Evolutionary conservation across 2,329 filamentous ascomycete species (phyloP).

Genomic region (Keithomyces neogunnii): DNA sequence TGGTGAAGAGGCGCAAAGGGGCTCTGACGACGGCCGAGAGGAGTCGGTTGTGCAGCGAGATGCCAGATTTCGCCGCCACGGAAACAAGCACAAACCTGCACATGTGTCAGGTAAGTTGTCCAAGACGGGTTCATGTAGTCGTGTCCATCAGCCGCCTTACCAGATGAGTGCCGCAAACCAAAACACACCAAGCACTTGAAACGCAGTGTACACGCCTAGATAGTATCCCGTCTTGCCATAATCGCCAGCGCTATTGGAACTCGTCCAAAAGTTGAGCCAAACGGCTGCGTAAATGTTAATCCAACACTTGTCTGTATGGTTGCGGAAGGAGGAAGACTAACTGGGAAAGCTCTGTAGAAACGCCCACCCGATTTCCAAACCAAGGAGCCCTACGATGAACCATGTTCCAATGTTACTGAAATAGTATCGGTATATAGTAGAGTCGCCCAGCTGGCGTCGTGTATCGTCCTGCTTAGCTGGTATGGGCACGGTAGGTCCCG

Average conservation of each 20-base stretch:
- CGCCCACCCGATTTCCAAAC: conserved; percentile 10
- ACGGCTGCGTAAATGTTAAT: conserved; percentile 12
- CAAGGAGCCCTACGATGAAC: conserved; percentile 11
- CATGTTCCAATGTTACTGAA: conserved; percentile 19
- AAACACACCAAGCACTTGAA: conserved; percentile 13
- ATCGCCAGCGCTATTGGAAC: conserved; percentile 10
- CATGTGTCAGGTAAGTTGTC: too few relatives aligned
- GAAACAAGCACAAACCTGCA: conserved; percentile 18
- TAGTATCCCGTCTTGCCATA: conserved; percentile 11
- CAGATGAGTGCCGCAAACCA: conserved; percentile 15
- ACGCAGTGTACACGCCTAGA: conserved; percentile 16
- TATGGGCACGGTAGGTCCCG: background rate
- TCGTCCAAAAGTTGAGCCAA: conserved; percentile 23
- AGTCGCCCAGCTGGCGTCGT: conserved; percentile 20
- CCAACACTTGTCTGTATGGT: background rate
- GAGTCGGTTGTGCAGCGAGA: conserved; percentile 15
- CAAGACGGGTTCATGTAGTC: too few relatives aligned
- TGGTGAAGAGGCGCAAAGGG: conserved; percentile 30
- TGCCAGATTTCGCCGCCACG: conserved; percentile 18
- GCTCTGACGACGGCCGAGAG: conserved; percentile 21
- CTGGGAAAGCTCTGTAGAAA: conserved; percentile 21
- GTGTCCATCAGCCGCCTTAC: too few relatives aligned
- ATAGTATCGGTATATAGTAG: conserved; percentile 20
- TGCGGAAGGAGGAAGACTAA: conserved; percentile 7
- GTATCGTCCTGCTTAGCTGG: conserved; percentile 9